A percentile compares a stretch with the other conserved stretches of the same genome.
Conservation (phyloP, 495 filamentous ascomycete genomes). For the Sabuloglossum arenarium region DNA sequence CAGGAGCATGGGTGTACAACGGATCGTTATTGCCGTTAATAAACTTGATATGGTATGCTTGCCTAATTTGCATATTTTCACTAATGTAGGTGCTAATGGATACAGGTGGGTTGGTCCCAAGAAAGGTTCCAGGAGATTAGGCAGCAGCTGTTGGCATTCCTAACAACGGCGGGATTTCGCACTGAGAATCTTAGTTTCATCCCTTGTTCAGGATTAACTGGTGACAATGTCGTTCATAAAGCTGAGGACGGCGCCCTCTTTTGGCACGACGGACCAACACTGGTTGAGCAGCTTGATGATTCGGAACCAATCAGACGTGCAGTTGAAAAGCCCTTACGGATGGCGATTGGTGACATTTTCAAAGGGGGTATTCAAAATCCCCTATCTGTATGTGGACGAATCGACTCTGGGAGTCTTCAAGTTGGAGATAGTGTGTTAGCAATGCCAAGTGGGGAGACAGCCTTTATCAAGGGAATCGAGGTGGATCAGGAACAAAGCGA, state of each 20-base stretch:
- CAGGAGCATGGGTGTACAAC: constrained; percentile 77
- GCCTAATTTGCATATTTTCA: neutral
- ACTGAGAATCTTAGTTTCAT: constrained; percentile 63
- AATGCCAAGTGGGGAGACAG: constrained; percentile 62
- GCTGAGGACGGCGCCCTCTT: constrained; percentile 30
- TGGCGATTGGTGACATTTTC: constrained; percentile 71
- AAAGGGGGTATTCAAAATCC: constrained; percentile 53
- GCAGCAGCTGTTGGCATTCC: constrained; percentile 63
- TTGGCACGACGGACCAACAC: constrained; percentile 65
- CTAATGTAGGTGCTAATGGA: neutral
- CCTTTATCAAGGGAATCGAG: constrained; percentile 55
- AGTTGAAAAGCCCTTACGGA: constrained; percentile 57
- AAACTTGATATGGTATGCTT: constrained; percentile 54
- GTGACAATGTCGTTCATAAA: constrained; percentile 58
- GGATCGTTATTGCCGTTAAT: constrained; percentile 78
- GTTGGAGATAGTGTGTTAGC: constrained; percentile 58
- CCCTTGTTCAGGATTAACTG: constrained; percentile 71
- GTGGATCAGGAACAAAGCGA: constrained; percentile 49
- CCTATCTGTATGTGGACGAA: constrained; percentile 63
- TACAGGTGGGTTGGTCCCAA: constrained; percentile 43
- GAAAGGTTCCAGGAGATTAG: constrained; percentile 69
- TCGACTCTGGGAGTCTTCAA: constrained; percentile 69
- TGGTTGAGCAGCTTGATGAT: constrained; percentile 66
- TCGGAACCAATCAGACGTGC: constrained; percentile 50
- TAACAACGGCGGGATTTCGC: constrained; percentile 62